These are phyloP conservation scores for Candida xiaguanensis DNA, from an alignment of 805 yeast species.

Conservation along the genomic window DNA sequence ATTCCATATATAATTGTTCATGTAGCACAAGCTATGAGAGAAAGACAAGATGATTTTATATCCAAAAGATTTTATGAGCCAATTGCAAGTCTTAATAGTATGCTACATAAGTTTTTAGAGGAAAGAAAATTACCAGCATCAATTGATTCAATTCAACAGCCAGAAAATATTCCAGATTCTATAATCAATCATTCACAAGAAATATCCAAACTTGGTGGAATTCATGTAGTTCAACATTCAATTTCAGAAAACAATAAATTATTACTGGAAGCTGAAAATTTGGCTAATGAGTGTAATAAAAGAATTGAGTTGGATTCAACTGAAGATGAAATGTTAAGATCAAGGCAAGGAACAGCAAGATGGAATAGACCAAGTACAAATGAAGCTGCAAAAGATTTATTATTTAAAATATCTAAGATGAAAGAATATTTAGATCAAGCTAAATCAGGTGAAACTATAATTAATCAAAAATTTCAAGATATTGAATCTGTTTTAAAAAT, in stretches of 20 bases:
- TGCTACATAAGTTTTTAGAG: conserved; percentile 42
- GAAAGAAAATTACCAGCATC: conserved; percentile 57
- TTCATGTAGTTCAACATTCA: conserved; percentile 35
- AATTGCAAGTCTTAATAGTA: conserved; percentile 41
- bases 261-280: conserved; percentile 35
- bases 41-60: conserved; percentile 56
- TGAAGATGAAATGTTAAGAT: conserved; percentile 52
- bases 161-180: conserved; percentile 56
- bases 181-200: conserved; percentile 54
- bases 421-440: conserved; percentile 55
- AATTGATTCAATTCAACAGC: conserved; percentile 56
- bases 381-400: conserved; percentile 39
- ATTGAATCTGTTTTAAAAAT: conserved; percentile 45
- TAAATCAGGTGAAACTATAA: conserved; percentile 53
- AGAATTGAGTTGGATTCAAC: conserved; percentile 46
- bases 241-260: conserved; percentile 44
- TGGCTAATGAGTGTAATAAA: conserved; percentile 45
- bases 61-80: conserved; percentile 45
- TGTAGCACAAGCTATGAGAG: conserved; percentile 63
- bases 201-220: conserved; percentile 52
- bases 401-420: conserved; percentile 41
- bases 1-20: conserved; percentile 67
- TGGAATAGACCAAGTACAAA: conserved; percentile 54
- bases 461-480: conserved; percentile 44
- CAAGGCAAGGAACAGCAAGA: conserved; percentile 46